Conservation (phyloP, 331 rosid species). For the Cydonia oblonga region DNA sequence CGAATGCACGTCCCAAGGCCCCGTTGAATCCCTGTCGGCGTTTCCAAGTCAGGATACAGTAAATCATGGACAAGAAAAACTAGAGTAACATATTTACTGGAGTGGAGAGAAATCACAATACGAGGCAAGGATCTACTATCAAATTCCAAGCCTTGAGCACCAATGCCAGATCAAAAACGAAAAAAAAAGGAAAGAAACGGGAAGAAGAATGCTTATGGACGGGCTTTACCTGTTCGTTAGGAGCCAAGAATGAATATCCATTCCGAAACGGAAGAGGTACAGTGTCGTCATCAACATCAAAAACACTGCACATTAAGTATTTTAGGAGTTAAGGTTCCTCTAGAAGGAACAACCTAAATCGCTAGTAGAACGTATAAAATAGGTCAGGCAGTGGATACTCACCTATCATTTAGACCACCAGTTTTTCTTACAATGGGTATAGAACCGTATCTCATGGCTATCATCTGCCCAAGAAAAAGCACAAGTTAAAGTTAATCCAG, state of each 20-base stretch:
- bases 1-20: slow-evolving; percentile 65
- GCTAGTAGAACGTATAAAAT: not conserved
- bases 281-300: slow-evolving; percentile 78
- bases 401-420: slow-evolving; percentile 97
- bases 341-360: slow-evolving; percentile 4
- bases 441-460: slow-evolving; percentile 92
- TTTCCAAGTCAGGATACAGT: not conserved
- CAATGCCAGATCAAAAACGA: not conserved
- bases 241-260: slow-evolving; percentile 66
- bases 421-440: slow-evolving; percentile 89
- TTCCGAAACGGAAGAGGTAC: slow-evolving; percentile 64
- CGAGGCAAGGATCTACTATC: not conserved
- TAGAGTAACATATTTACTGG: not conserved
- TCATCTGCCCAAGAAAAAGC: slow-evolving; percentile 50
- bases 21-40: slow-evolving; percentile 45
- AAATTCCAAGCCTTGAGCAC: not conserved
- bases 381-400: not conserved
- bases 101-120: not conserved
- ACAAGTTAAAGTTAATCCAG: not conserved
- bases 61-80: not conserved
- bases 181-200: too few relatives aligned
- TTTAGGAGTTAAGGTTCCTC: not conserved
- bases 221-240: slow-evolving; percentile 66
- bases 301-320: slow-evolving; percentile 49
- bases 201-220: not conserved